Percentiles rank a stretch among this genome's conserved stretches.
phyloP scores from a whole-genome alignment of 2,329 filamentous ascomycete species.

The Pezizomycotina sp. region DNA sequence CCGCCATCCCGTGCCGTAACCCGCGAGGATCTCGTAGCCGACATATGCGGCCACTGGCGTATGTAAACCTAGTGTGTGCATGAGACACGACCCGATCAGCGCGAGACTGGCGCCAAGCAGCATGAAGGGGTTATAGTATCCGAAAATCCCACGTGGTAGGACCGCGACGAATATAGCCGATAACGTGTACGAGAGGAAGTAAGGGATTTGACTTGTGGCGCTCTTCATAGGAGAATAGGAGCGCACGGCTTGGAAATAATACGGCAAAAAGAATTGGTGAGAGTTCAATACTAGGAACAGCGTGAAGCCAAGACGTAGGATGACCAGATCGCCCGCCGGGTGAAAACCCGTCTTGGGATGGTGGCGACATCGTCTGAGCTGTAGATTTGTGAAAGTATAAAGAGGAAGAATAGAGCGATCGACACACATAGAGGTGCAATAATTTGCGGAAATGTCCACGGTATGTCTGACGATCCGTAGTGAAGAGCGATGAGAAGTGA shows the following conservation, averaged over 20 bases:
- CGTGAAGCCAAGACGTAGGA: conserved; percentile 24
- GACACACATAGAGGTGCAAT: conserved; percentile 28
- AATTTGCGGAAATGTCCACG: conserved; percentile 28
- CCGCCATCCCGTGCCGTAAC: too few species aligned
- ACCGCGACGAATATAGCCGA: conserved; percentile 33
- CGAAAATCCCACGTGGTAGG: conserved; percentile 30
- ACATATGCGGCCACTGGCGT: conserved; percentile 29
- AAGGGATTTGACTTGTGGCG: too few species aligned
- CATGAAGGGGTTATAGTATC: conserved; percentile 35
- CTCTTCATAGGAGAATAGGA: conserved; percentile 30
- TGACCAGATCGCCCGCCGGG: conserved; percentile 28
- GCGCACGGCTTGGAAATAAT: conserved; percentile 32
- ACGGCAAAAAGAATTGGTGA: conserved; percentile 29
- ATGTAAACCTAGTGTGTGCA: conserved; percentile 30
- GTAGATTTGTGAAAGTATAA: conserved; percentile 31
- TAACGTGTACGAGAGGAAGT: conserved; percentile 27
- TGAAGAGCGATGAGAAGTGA: conserved; percentile 31
- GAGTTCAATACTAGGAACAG: conserved; percentile 30
- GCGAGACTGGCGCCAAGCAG: conserved; percentile 31
- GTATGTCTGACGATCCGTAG: conserved; percentile 29
- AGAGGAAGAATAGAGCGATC: conserved; percentile 25
- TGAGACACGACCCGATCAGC: conserved; percentile 30
- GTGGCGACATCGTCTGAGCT: conserved; percentile 35
- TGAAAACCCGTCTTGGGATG: conserved; percentile 36
- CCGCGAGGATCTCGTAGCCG: too few species aligned